Base-by-base conservation (phyloP, 306 rosid genomes). In the Quercus berberidifolia region DNA sequence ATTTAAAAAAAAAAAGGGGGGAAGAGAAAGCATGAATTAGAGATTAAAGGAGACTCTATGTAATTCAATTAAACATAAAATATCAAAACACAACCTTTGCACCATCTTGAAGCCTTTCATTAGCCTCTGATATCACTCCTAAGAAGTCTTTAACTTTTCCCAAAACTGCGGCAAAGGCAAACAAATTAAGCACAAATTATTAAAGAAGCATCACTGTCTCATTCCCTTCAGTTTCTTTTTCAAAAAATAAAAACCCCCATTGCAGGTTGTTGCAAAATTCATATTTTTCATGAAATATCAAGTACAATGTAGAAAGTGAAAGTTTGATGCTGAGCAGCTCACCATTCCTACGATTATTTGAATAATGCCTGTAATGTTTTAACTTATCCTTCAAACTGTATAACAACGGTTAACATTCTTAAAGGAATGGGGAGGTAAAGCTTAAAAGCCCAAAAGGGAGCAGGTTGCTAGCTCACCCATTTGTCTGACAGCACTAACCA, bases 41-140 rank as follows among this genome's bases (percentile, higher is more conserved):
- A 26, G 30, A 60, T 11, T 49, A 49, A 49, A 49, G 54, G 4
- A 49, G 54, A 49, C 4, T 23, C n/a, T 30, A 3, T 18, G 28
- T 21, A 57, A 23, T 54, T 17, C 28, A 78, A 67, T 15, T 41
- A 58, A 58, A 62, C 13, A 75, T 77, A 21, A 72, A 41, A 73
- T 80, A 59, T 69, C 69, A 67, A 83, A 28, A 30, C 74, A 78
- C 59, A 87, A 94, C 97, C 99, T 92, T 87, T 49, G 91, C 91
- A 86, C 87, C 87, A 62, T 72, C 65, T 77, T 86, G 79, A 78
- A 94, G 75, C 79, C 14, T 82, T 62, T 83, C 80, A 84, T 94
- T 94, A 63, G 97, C 91, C 91, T 93, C 91, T 73, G 93, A 88
- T 60, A 91, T 83, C 55, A 91, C 87, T 80, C 92, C 94, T 75